Conservation (phyloP, 2,329 filamentous ascomycete genomes). For the Aspergillus pseudoglaucus region DNA sequence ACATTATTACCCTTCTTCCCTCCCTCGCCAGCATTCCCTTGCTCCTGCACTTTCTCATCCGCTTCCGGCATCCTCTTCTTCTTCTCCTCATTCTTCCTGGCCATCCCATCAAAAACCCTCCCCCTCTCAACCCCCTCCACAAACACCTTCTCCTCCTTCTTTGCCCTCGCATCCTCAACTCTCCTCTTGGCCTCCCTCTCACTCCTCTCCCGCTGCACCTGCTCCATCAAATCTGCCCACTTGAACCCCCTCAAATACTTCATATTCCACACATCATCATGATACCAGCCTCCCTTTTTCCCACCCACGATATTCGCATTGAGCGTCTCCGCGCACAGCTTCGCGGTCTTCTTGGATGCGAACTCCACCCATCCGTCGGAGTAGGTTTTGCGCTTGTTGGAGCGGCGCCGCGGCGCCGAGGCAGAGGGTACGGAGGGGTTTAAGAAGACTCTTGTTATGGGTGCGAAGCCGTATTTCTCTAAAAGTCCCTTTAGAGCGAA, state of each 20-base stretch:
- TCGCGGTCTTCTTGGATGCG: conserved; percentile 39
- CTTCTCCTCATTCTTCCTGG: conserved; percentile 39
- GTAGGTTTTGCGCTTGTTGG: conserved; percentile 39
- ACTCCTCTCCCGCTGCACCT: conserved; percentile 36
- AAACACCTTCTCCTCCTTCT: conserved; percentile 40
- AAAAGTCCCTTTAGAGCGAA: conserved; percentile 39
- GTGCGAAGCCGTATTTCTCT: conserved; percentile 30
- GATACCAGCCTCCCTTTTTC: conserved; percentile 40
- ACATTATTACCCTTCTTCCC: conserved; percentile 16
- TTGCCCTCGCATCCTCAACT: conserved; percentile 37
- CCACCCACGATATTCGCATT: conserved; percentile 41
- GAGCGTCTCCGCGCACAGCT: conserved; percentile 40
- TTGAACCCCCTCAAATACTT: conserved; percentile 39
- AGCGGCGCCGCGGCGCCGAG: conserved; percentile 17
- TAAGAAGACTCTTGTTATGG: conserved; percentile 40
- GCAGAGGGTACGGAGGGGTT: conserved; percentile 28
- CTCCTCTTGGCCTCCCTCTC: conserved; percentile 36
- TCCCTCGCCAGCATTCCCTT: conserved; percentile 8
- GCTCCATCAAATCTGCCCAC: conserved; percentile 42
- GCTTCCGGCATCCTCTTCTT: conserved; percentile 17
- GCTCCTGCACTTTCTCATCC: conserved; percentile 8
- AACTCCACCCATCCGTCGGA: conserved; percentile 45
- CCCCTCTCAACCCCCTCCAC: conserved; percentile 37
- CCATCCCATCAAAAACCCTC: conserved; percentile 38
- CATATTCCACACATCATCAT: conserved; percentile 43